A percentile compares a stretch with the other conserved stretches of the same genome.
Conservation (phyloP, 2,329 filamentous ascomycete genomes). For the Zymoseptoria ardabiliae region DNA sequence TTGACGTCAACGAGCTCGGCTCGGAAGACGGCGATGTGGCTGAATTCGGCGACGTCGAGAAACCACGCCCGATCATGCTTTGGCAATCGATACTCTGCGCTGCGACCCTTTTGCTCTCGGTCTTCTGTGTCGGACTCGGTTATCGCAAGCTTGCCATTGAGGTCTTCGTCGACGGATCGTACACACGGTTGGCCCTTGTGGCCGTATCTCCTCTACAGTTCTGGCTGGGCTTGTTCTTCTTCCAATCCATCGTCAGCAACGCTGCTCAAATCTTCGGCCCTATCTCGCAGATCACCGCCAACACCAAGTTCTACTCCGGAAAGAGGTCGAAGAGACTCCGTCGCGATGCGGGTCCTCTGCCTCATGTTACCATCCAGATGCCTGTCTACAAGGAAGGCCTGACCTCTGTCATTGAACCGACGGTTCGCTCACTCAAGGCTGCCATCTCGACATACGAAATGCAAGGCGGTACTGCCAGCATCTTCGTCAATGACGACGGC, state of each 20-base stretch:
- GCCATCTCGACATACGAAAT: conserved; percentile 46
- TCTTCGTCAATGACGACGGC: conserved; percentile 63
- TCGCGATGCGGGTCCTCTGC: conserved; percentile 30
- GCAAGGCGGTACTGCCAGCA: conserved; percentile 58
- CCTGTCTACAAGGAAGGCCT: conserved; percentile 39
- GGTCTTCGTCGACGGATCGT: conserved; percentile 47
- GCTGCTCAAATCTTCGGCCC: conserved; percentile 39
- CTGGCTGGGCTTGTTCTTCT: conserved; percentile 52
- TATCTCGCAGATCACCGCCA: conserved; percentile 37
- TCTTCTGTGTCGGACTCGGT: conserved; percentile 50
- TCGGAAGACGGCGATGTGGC: conserved; percentile 31
- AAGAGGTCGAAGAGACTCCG: conserved; percentile 33
- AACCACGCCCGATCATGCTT: conserved; percentile 45
- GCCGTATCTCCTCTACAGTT: conserved; percentile 47
- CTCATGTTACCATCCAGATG: conserved; percentile 49
- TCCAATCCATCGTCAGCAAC: conserved; percentile 38
- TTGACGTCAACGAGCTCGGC: conserved; percentile 28
- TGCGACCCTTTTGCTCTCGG: conserved; percentile 46
- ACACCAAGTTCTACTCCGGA: conserved; percentile 43
- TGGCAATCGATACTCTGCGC: conserved; percentile 49
- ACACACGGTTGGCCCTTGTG: conserved; percentile 48
- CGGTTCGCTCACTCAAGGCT: conserved; percentile 32
- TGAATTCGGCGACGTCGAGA: conserved; percentile 31
- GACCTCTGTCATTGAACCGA: conserved; percentile 32
- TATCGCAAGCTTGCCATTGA: conserved; percentile 51